Percentiles rank a stretch among this genome's conserved stretches.
Evolutionary conservation across 2,329 filamentous ascomycete genomes (phyloP).

Genomic region (Exophiala oligosperma): DNA sequence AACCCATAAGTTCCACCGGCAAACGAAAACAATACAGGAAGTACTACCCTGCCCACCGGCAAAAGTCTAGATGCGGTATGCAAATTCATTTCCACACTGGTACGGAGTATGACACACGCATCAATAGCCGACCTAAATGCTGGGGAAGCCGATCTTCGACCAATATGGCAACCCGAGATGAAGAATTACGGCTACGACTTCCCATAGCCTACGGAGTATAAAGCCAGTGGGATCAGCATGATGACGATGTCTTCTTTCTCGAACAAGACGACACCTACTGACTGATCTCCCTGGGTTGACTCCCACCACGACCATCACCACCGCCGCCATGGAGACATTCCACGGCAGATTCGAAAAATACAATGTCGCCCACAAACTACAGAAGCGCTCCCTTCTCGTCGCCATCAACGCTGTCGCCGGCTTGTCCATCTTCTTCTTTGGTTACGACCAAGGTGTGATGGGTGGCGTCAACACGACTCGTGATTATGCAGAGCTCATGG

Average conservation of each 20-base stretch:
- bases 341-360: conserved; percentile 27
- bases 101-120: too few relatives aligned
- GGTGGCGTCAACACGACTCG: conserved; percentile 58
- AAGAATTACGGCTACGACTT: not conserved
- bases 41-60: not conserved
- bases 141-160: not conserved
- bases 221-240: not conserved
- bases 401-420: conserved; percentile 64
- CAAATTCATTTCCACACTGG: too few relatives aligned
- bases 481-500: conserved; percentile 65
- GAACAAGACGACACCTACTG: too few relatives aligned
- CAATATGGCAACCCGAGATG: not conserved
- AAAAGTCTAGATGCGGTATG: not conserved
- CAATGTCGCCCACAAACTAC: conserved; percentile 55
- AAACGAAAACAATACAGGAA: too few relatives aligned
- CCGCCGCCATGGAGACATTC: not conserved
- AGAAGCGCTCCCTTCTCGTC: conserved; percentile 59
- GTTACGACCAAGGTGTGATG: conserved; percentile 52
- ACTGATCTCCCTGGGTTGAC: too few relatives aligned
- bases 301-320: too few relatives aligned
- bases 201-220: not conserved
- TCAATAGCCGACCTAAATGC: not conserved
- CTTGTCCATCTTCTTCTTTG: conserved; percentile 69
- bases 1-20: too few relatives aligned
- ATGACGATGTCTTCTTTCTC: too few relatives aligned